These are phyloP conservation scores for Eucalyptus regnans DNA, from an alignment of 345 rosid species.

Conservation along the genomic window DNA sequence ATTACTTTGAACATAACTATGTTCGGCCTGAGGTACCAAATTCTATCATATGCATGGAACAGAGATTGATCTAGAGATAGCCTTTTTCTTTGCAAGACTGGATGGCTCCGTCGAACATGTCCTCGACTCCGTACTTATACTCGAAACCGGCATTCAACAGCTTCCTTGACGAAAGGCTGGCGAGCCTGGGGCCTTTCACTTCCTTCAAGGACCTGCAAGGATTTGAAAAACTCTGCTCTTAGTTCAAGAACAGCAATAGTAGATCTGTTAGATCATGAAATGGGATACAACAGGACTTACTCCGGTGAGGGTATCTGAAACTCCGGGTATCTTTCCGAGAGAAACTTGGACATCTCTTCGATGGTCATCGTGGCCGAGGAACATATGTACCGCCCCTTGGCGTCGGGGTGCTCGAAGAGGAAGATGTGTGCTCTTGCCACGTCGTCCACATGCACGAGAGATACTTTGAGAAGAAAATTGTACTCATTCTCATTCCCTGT, in stretches of 20 bases:
- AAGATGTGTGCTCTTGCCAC: slow-evolving; percentile 26
- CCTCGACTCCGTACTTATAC: slow-evolving; percentile 10
- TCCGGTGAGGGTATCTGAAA: not conserved
- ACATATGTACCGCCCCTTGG: slow-evolving; percentile 32
- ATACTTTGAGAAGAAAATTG: not conserved
- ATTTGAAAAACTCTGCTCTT: not conserved
- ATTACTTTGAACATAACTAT: too few relatives aligned
- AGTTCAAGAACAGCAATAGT: not conserved
- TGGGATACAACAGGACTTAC: not conserved
- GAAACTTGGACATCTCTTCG: slow-evolving; percentile 4
- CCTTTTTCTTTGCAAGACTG: slow-evolving; percentile 18
- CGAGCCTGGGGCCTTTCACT: not conserved
- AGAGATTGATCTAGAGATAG: not conserved
- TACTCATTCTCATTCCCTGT: not conserved
- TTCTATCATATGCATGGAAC: not conserved
- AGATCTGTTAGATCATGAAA: not conserved
- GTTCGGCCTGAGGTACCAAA: not conserved
- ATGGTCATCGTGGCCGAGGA: slow-evolving; percentile 2
- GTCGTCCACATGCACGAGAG: slow-evolving; percentile 28
- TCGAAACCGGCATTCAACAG: slow-evolving; percentile 18
- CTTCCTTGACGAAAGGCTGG: slow-evolving; percentile 12
- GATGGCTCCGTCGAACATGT: slow-evolving; percentile 17
- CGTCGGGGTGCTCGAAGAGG: slow-evolving; percentile 14
- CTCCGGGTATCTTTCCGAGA: slow-evolving; percentile 15
- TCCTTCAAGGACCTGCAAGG: not conserved